Conservation (phyloP, 148 eudicot species). For the Cornus controversa region DNA sequence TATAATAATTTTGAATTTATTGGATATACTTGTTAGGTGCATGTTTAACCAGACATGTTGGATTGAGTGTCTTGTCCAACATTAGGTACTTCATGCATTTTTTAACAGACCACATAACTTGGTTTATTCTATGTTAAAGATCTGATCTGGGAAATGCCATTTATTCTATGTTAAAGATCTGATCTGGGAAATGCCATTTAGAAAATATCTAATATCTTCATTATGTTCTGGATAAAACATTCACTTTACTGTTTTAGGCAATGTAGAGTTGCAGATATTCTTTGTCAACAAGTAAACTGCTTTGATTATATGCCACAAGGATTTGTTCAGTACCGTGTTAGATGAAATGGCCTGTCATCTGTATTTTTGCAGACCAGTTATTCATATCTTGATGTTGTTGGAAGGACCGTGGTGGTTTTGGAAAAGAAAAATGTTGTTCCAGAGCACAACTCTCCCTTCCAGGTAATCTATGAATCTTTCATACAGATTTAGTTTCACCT, state of each 20-base stretch:
- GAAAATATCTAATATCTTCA: neutral
- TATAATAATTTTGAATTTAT: too few relatives aligned
- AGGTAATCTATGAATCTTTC: constrained; percentile 43
- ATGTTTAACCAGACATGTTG: too few relatives aligned
- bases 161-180: neutral
- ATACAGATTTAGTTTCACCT: constrained; percentile 1
- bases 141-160: neutral
- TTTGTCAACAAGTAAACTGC: neutral
- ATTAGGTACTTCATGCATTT: too few relatives aligned
- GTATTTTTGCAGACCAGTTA: constrained; percentile 67
- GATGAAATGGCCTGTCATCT: constrained; percentile 1
- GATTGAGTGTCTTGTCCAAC: too few relatives aligned
- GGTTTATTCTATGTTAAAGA: neutral
- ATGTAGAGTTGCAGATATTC: neutral
- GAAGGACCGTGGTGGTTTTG: constrained; percentile 89
- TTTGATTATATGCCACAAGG: neutral
- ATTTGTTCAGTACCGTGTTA: constrained; percentile 3
- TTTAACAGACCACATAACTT: too few relatives aligned
- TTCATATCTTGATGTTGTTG: constrained; percentile 89
- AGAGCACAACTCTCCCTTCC: constrained; percentile 84
- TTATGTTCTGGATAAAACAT: neutral
- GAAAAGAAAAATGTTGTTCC: constrained; percentile 87
- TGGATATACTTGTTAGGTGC: too few relatives aligned
- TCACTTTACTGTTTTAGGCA: neutral
- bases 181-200: neutral